Conservation (phyloP, 768 basidiomycete genomes). For the Hemileccinum rubropunctum region DNA sequence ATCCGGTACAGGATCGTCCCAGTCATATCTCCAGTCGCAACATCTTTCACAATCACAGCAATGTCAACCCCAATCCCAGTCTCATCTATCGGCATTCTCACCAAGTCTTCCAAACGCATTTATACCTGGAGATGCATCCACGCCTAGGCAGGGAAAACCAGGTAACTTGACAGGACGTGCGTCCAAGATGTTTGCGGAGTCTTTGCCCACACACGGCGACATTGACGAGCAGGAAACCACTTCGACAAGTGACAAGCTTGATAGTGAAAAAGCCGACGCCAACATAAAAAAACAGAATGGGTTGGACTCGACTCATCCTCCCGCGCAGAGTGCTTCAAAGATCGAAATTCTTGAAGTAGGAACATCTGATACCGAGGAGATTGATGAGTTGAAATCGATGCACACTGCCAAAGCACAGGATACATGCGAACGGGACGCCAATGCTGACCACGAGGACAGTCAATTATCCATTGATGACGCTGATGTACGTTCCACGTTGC, state of each 20-base stretch:
- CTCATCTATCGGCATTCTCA: constrained; percentile 9
- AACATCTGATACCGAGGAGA: constrained; percentile 9
- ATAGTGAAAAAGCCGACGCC: background rate
- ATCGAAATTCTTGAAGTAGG: constrained; percentile 11
- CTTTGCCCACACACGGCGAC: background rate
- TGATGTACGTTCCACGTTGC: constrained; percentile 1
- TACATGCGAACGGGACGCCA: background rate
- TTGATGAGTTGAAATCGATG: constrained; percentile 7
- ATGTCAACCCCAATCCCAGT: constrained; percentile 13
- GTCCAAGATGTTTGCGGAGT: constrained; percentile 6
- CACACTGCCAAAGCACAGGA: background rate
- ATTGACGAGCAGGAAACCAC: background rate
- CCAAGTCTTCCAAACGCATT: constrained; percentile 23
- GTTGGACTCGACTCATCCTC: background rate
- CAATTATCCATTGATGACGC: constrained; percentile 8
- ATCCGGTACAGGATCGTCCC: constrained; percentile 39
- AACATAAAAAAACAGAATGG: background rate
- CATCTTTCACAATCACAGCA: constrained; percentile 29
- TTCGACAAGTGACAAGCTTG: background rate
- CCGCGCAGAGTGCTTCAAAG: constrained; percentile 5
- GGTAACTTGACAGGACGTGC: background rate
- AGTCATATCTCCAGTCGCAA: constrained; percentile 29
- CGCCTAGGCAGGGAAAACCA: constrained; percentile 7
- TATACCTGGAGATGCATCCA: constrained; percentile 19
- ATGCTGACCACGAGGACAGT: background rate